Evolutionary conservation across 495 filamentous ascomycete genomes (phyloP).

Genomic region (Podospora pseudoanserina): DNA sequence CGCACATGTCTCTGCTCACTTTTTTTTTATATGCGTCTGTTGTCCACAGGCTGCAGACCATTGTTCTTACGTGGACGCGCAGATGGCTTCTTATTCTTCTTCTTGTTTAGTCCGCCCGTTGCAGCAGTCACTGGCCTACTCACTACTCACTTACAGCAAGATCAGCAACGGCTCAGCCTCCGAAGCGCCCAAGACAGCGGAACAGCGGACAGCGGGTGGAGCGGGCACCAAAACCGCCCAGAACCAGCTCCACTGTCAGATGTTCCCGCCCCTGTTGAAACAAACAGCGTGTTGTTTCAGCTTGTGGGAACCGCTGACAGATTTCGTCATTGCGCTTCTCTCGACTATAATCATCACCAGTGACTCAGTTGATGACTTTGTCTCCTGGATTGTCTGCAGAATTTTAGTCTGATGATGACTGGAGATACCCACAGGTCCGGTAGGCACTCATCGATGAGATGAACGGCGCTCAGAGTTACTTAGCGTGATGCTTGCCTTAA

Average conservation of each 20-base stretch:
- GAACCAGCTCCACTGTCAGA: neutral
- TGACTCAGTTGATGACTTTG: neutral
- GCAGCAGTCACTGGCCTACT: neutral
- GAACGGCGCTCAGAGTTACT: neutral
- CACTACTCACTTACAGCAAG: neutral
- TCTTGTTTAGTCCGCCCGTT: neutral
- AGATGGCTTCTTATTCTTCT: neutral
- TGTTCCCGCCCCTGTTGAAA: neutral
- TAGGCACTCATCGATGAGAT: neutral
- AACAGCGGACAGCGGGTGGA: too few relatives aligned
- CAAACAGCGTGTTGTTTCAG: neutral
- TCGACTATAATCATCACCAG: neutral
- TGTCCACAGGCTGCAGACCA: neutral
- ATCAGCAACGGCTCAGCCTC: neutral
- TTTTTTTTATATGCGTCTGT: neutral
- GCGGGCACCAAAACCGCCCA: neutral
- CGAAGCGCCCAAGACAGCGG: neutral
- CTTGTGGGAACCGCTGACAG: neutral
- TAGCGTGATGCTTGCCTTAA: neutral
- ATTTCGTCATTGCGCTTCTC: neutral
- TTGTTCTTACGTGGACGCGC: slow-evolving; percentile 1
- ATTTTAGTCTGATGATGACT: neutral
- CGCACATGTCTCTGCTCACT: neutral
- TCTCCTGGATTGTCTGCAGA: neutral
- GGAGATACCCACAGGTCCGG: neutral